These are phyloP conservation scores for Stephania japonica DNA, from an alignment of 164 flowering plant genomes.

Conservation along the genomic window DNA sequence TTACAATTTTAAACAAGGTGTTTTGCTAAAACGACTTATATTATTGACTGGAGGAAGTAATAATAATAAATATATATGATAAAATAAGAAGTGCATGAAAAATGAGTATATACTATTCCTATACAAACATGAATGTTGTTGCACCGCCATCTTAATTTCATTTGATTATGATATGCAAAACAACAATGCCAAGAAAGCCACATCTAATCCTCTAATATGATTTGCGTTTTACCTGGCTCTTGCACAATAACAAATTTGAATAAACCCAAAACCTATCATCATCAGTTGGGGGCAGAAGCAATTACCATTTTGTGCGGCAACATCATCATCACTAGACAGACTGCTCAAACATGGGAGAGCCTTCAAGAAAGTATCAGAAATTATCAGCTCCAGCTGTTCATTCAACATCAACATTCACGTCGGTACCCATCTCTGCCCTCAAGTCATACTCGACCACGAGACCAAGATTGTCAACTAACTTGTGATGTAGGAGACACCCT, in stretches of 20 bases:
- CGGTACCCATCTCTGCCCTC: constrained; percentile 33
- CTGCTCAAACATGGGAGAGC: background rate
- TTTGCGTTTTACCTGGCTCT: background rate
- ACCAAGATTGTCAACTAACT: constrained; percentile 85
- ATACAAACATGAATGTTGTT: no score
- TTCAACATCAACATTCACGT: constrained; percentile 25
- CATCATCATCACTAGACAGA: background rate
- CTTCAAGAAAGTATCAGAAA: background rate
- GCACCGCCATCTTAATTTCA: no score
- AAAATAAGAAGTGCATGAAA: no score
- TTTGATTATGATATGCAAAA: no score
- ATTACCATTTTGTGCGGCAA: background rate
- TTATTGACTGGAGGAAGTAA: no score
- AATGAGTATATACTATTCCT: no score
- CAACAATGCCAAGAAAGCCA: no score
- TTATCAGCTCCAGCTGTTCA: background rate
- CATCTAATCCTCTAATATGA: no score
- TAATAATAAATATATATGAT: no score
- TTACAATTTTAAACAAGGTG: no score
- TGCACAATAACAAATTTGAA: background rate
- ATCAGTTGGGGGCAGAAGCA: background rate
- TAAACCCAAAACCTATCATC: background rate
- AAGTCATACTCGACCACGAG: constrained; percentile 88
- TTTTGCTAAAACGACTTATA: no score
- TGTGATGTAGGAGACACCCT: constrained; percentile 88